A percentile compares a stretch with the other conserved stretches of the same genome.
Evolutionary conservation across 345 rosid species (phyloP).

Genomic region (Camelina sativa): DNA sequence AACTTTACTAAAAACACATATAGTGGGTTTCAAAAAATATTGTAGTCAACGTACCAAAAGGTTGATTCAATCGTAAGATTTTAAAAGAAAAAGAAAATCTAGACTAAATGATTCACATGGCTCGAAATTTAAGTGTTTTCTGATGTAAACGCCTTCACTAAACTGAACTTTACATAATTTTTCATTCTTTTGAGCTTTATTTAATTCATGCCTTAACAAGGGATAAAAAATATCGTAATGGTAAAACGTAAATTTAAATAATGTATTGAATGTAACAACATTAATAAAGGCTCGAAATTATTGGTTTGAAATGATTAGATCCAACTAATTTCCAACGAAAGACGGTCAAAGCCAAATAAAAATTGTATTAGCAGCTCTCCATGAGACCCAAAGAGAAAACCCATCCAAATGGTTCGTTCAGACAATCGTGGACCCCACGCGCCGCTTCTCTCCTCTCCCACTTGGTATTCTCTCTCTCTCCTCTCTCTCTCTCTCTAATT

Average conservation of each 20-base stretch:
- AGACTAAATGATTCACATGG: slow-evolving; percentile 24
- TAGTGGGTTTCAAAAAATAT: not conserved
- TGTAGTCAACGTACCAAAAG: slow-evolving; percentile 14
- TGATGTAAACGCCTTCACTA: slow-evolving; percentile 31
- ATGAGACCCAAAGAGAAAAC: slow-evolving; percentile 36
- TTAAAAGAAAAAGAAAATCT: slow-evolving; percentile 1
- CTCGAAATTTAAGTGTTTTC: slow-evolving; percentile 10
- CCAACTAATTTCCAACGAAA: slow-evolving; percentile 47
- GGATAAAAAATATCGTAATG: not conserved
- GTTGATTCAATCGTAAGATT: not conserved
- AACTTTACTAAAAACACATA: not conserved
- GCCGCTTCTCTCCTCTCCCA: slow-evolving; percentile 40
- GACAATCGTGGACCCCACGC: slow-evolving; percentile 49
- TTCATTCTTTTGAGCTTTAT: slow-evolving; percentile 3
- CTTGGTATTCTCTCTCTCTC: slow-evolving; percentile 24
- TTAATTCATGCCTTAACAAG: slow-evolving; percentile 1
- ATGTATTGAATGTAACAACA: slow-evolving; percentile 33
- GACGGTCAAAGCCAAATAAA: slow-evolving; percentile 43
- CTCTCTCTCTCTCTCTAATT: slow-evolving; percentile 27
- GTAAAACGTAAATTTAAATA: not conserved
- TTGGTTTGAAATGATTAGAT: slow-evolving; percentile 44
- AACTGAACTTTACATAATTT: not conserved
- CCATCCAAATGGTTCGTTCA: slow-evolving; percentile 36
- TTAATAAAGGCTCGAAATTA: slow-evolving; percentile 39
- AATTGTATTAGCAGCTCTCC: slow-evolving; percentile 32